phyloP scores from a whole-genome alignment of 768 basidiomycete species.

The Dentipellis sp. region DNA sequence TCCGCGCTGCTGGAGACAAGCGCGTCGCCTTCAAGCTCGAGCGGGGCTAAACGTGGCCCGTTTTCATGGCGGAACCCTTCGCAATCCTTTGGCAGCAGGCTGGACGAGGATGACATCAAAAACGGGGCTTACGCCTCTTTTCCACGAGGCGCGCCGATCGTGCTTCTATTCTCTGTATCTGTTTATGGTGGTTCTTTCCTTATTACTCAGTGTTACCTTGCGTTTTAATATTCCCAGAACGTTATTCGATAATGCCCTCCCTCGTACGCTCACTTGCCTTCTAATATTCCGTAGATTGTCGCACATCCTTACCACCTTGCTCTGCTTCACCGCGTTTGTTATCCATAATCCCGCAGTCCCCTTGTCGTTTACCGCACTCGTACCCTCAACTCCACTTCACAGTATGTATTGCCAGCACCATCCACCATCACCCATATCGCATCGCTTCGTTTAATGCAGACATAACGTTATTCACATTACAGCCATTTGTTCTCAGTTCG shows the following conservation, averaged over 20 bases:
- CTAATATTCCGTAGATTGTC: neutral
- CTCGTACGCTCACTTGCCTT: neutral
- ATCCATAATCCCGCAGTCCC: neutral
- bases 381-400: neutral
- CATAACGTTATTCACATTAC: neutral
- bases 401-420: constrained; percentile 6
- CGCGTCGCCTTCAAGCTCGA: constrained; percentile 69
- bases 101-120: constrained; percentile 13
- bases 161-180: constrained; percentile 7
- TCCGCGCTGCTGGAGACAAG: constrained; percentile 64
- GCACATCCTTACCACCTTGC: neutral
- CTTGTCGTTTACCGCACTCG: neutral
- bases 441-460: neutral
- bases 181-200: constrained; percentile 2
- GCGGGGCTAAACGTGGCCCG: constrained; percentile 27
- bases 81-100: constrained; percentile 1
- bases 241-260: neutral
- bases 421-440: neutral
- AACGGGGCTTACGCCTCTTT: constrained; percentile 16
- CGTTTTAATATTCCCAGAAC: neutral
- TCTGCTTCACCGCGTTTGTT: neutral
- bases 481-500: neutral
- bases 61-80: neutral
- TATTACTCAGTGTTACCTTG: neutral
- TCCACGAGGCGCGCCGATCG: constrained; percentile 10